Conservation (phyloP, 441 rosid species). For the Gossypium lobatum region DNA sequence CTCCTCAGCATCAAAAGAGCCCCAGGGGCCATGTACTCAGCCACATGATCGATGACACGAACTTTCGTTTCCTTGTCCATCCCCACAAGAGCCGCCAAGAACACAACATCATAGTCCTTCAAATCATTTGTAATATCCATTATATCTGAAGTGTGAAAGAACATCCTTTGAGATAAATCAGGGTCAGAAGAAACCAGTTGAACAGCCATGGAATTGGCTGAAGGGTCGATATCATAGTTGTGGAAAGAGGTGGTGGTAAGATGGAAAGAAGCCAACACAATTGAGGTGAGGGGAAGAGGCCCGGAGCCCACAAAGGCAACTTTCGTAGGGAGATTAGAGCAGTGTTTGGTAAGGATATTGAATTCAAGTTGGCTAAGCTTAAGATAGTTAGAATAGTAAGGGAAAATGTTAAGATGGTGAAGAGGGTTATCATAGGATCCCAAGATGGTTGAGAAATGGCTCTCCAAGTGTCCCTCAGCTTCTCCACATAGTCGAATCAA, state of each 20-base stretch:
- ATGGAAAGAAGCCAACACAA: constrained; percentile 66
- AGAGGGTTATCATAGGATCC: constrained; percentile 61
- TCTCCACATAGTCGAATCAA: constrained; percentile 65
- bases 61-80: constrained; percentile 64
- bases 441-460: constrained; percentile 58
- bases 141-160: constrained; percentile 57
- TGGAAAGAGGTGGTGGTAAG: constrained; percentile 51
- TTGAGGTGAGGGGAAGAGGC: constrained; percentile 79
- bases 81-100: constrained; percentile 83
- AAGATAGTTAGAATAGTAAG: constrained; percentile 71
- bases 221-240: constrained; percentile 66
- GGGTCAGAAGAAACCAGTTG: constrained; percentile 45
- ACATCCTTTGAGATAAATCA: constrained; percentile 56
- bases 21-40: constrained; percentile 65
- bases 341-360: constrained; percentile 45
- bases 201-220: constrained; percentile 55
- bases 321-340: constrained; percentile 32
- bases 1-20: constrained; percentile 73
- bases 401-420: constrained; percentile 56
- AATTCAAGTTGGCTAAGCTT: constrained; percentile 68
- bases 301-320: constrained; percentile 89
- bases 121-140: constrained; percentile 39
- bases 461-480: constrained; percentile 67
- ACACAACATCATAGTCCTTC: constrained; percentile 60
- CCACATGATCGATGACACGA: constrained; percentile 52